Evolutionary conservation across 2,329 filamentous ascomycete genomes (phyloP).

Genomic region (Camillea tinctor): DNA sequence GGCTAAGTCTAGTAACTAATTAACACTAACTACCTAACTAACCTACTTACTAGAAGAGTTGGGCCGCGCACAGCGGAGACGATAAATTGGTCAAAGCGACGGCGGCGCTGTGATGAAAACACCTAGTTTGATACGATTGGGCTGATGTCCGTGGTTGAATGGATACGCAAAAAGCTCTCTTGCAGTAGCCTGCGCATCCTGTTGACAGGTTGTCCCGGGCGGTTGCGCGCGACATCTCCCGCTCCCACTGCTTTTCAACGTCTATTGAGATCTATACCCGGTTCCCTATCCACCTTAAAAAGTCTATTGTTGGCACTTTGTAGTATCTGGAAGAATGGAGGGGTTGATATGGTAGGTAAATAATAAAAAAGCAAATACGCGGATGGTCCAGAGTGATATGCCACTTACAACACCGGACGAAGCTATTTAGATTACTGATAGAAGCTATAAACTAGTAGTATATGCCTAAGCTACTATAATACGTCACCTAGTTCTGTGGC

Average conservation of each 20-base stretch:
- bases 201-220: no score
- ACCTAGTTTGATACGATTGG: background rate
- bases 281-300: no score
- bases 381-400: no score
- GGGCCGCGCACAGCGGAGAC: background rate
- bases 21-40: no score
- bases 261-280: background rate
- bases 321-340: no score
- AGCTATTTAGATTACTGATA: no score
- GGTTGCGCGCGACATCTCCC: background rate
- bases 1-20: background rate
- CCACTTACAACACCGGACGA: no score
- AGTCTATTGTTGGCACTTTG: no score
- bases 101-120: background rate
- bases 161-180: background rate
- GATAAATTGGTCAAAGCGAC: background rate
- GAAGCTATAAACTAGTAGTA: no score
- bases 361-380: no score
- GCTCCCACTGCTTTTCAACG: background rate
- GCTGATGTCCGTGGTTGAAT: background rate
- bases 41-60: background rate
- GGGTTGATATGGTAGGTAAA: no score
- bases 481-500: background rate
- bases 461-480: background rate
- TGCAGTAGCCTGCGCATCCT: background rate